Evolutionary conservation across 495 filamentous ascomycete species (phyloP).

Genomic region (Aspergillus saccharolyticus): DNA sequence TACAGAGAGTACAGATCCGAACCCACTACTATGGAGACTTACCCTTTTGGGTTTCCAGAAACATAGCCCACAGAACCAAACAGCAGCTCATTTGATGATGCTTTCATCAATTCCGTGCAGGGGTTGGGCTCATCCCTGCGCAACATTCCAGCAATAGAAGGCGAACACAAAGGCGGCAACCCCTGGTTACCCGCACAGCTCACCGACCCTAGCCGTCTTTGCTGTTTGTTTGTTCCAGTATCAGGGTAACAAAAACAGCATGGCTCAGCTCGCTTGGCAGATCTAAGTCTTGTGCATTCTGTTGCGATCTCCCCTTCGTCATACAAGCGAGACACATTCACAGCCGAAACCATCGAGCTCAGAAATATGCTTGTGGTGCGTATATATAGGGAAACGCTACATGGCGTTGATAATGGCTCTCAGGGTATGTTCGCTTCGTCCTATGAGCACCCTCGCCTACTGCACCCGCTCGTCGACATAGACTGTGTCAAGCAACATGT

Average conservation of each 20-base stretch:
- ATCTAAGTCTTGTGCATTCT: neutral
- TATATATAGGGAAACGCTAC: neutral
- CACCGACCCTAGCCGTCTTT: constrained; percentile 2
- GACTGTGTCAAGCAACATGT: constrained; percentile 3
- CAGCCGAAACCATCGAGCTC: neutral
- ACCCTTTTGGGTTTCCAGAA: neutral
- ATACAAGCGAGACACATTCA: constrained; percentile 8
- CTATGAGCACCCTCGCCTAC: neutral
- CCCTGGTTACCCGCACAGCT: constrained; percentile 1
- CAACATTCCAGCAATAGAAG: constrained; percentile 1
- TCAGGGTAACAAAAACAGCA: constrained; percentile 2
- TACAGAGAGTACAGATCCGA: too few species aligned
- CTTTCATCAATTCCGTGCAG: constrained; percentile 2
- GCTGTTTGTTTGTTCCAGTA: constrained; percentile 1
- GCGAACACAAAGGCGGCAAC: neutral
- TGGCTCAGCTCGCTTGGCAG: constrained; percentile 5
- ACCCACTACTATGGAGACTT: too few species aligned
- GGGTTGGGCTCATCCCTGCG: constrained; percentile 5
- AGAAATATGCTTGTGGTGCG: neutral
- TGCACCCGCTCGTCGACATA: neutral
- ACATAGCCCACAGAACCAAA: neutral
- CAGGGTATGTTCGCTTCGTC: neutral
- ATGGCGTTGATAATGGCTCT: neutral
- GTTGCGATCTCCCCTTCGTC: neutral
- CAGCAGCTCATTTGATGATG: neutral